phyloP scores from a whole-genome alignment of 495 filamentous ascomycete species.

The Astrothelium subdiscretum region DNA sequence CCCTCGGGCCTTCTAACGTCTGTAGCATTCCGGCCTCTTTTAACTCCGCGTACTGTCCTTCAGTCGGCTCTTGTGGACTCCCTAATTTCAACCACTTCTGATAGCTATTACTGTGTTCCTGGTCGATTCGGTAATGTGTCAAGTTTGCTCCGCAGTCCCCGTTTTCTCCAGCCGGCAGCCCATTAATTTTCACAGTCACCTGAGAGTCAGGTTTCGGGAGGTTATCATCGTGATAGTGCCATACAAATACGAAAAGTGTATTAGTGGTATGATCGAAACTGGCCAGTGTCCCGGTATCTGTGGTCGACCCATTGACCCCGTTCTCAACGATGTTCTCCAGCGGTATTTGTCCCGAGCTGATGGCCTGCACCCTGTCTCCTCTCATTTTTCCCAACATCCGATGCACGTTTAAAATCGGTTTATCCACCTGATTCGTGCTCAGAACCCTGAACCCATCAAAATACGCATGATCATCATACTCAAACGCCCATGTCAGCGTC shows the following conservation, averaged over 20 bases:
- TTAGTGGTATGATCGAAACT: slow-evolving; percentile 5
- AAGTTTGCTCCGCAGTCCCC: slow-evolving; percentile 1
- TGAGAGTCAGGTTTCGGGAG: slow-evolving; percentile 14
- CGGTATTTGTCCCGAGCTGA: slow-evolving; percentile 8
- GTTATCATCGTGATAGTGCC: slow-evolving; percentile 16
- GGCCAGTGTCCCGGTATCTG: slow-evolving; percentile 12
- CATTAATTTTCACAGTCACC: slow-evolving; percentile 5
- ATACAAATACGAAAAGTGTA: slow-evolving; percentile 10
- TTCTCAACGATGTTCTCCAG: slow-evolving; percentile 6
- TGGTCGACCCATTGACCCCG: slow-evolving; percentile 7
- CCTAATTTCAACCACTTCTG: slow-evolving; percentile 13
- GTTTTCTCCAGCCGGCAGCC: not conserved
- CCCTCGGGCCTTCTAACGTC: not conserved
- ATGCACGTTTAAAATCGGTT: slow-evolving; percentile 15
- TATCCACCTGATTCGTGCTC: slow-evolving; percentile 12
- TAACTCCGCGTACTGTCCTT: slow-evolving; percentile 9
- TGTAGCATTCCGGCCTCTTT: slow-evolving; percentile 13
- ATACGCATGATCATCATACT: slow-evolving; percentile 11
- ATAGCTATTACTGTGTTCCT: slow-evolving; percentile 12
- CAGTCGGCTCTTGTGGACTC: slow-evolving; percentile 9
- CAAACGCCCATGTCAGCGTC: slow-evolving; percentile 12
- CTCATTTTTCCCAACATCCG: slow-evolving; percentile 16
- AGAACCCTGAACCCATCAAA: slow-evolving; percentile 15
- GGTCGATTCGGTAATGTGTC: slow-evolving; percentile 14
- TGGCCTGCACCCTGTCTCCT: slow-evolving; percentile 4